Evolutionary conservation across 257 asterid species (phyloP).

Genomic region (Solanum peruvianum): DNA sequence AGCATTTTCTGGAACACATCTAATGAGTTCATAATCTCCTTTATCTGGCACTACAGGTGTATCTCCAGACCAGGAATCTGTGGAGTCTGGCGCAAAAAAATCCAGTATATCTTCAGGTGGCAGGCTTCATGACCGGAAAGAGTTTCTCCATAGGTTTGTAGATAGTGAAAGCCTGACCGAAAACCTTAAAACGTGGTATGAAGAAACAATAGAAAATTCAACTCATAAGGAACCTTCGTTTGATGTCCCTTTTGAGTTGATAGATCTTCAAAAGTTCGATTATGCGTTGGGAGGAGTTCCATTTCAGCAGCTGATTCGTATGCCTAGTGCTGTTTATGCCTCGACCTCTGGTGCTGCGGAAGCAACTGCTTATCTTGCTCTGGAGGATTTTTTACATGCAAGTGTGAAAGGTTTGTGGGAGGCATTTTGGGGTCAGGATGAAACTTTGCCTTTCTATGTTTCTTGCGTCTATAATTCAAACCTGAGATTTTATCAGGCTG

Average conservation of each 20-base stretch:
- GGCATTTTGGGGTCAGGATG: constrained; percentile 83
- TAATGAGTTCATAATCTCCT: neutral
- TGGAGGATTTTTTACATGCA: constrained; percentile 87
- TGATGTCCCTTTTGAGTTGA: constrained; percentile 80
- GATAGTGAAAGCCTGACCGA: constrained; percentile 46
- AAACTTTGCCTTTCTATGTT: constrained; percentile 61
- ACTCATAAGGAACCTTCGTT: constrained; percentile 17
- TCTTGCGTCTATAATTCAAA: constrained; percentile 55
- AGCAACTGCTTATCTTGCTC: constrained; percentile 78
- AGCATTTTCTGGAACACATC: neutral
- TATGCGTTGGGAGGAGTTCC: constrained; percentile 85
- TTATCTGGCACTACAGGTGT: constrained; percentile 27
- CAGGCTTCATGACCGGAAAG: constrained; percentile 54
- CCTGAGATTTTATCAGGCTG: constrained; percentile 76
- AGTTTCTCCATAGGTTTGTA: constrained; percentile 73
- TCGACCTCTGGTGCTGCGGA: constrained; percentile 58
- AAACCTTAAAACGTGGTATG: constrained; percentile 50
- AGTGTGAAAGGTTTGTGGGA: constrained; percentile 77
- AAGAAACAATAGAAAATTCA: constrained; percentile 31
- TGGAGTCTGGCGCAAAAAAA: constrained; percentile 61
- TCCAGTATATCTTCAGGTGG: constrained; percentile 72
- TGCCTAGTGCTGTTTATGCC: constrained; percentile 81
- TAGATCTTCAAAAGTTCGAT: constrained; percentile 92
- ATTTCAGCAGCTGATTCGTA: constrained; percentile 82
- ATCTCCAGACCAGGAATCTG: constrained; percentile 68